Percentiles rank a stretch among this genome's conserved stretches.
Conservation (phyloP, 2,329 filamentous ascomycete species). For the Cladobotryum protrusum region DNA sequence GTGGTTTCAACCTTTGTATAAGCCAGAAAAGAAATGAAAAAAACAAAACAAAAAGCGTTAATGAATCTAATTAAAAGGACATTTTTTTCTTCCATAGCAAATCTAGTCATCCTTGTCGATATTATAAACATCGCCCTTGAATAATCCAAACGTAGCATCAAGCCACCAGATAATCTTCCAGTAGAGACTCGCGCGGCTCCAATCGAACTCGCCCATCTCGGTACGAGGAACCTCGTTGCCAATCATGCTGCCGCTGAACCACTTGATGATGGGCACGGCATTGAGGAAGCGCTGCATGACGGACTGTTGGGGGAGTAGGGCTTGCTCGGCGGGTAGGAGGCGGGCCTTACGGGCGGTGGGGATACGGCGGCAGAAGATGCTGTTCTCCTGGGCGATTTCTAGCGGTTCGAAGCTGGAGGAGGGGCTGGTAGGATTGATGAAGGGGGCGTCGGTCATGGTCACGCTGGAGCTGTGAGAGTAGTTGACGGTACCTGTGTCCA, state of each 20-base stretch:
- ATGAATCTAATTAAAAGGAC: no score
- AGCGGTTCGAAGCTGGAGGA: constrained; percentile 22
- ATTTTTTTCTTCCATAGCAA: neutral
- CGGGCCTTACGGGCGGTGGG: constrained; percentile 59
- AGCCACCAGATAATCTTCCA: constrained; percentile 62
- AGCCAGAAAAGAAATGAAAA: no score
- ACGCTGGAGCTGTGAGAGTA: constrained; percentile 38
- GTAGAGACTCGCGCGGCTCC: constrained; percentile 59
- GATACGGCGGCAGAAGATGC: constrained; percentile 54
- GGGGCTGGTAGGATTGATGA: constrained; percentile 9
- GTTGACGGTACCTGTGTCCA: constrained; percentile 50
- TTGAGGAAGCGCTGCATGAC: constrained; percentile 57
- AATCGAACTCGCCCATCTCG: constrained; percentile 73
- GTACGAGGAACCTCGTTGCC: constrained; percentile 68
- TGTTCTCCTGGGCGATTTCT: constrained; percentile 28
- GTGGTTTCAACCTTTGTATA: no score
- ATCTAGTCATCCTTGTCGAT: constrained; percentile 52
- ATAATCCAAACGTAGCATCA: constrained; percentile 52
- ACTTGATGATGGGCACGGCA: constrained; percentile 62
- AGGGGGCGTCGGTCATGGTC: constrained; percentile 34
- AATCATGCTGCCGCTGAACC: constrained; percentile 68
- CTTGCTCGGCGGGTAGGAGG: constrained; percentile 63
- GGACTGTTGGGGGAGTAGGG: constrained; percentile 62
- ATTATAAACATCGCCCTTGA: constrained; percentile 52
- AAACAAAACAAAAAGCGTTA: no score